A percentile compares a stretch with the other conserved stretches of the same genome.
phyloP scores from a whole-genome alignment of 2,329 filamentous ascomycete genomes.

The Helotiales sp. region DNA sequence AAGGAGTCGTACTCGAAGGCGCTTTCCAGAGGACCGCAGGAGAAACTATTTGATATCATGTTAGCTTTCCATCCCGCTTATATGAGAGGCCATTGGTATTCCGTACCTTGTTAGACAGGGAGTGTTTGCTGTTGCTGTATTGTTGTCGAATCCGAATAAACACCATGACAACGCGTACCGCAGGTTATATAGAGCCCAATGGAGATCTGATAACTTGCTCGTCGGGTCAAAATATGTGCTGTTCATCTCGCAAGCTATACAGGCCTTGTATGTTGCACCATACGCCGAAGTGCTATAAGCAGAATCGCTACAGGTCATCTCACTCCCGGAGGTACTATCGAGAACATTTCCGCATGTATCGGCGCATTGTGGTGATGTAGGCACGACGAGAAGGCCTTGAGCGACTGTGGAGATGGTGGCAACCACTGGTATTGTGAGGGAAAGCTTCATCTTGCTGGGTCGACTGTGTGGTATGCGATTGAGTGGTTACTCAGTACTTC shows the following conservation, averaged over 20 bases:
- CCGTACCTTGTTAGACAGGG: slow-evolving; percentile 51
- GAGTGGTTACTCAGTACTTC: neutral
- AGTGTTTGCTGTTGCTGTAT: slow-evolving; percentile 43
- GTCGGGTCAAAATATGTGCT: slow-evolving; percentile 46
- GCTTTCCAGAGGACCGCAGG: slow-evolving; percentile 50
- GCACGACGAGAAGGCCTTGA: neutral
- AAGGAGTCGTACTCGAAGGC: slow-evolving; percentile 53
- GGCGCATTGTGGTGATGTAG: neutral
- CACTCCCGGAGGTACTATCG: neutral
- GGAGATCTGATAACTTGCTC: slow-evolving; percentile 50
- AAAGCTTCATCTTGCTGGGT: neutral
- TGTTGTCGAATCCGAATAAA: slow-evolving; percentile 50
- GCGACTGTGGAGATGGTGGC: neutral
- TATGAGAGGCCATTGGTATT: neutral
- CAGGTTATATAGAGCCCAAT: slow-evolving; percentile 58
- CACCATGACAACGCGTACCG: slow-evolving; percentile 57
- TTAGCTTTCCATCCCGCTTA: neutral
- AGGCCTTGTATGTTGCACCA: slow-evolving; percentile 25
- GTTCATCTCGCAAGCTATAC: slow-evolving; percentile 32
- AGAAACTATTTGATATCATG: slow-evolving; percentile 39
- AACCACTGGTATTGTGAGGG: neutral
- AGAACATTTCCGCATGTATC: neutral
- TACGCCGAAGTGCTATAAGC: slow-evolving; percentile 14
- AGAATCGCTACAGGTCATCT: slow-evolving; percentile 11
- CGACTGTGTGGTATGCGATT: neutral